Conservation (phyloP, 1,284 basidiomycete species). For the Ustilago curta region DNA sequence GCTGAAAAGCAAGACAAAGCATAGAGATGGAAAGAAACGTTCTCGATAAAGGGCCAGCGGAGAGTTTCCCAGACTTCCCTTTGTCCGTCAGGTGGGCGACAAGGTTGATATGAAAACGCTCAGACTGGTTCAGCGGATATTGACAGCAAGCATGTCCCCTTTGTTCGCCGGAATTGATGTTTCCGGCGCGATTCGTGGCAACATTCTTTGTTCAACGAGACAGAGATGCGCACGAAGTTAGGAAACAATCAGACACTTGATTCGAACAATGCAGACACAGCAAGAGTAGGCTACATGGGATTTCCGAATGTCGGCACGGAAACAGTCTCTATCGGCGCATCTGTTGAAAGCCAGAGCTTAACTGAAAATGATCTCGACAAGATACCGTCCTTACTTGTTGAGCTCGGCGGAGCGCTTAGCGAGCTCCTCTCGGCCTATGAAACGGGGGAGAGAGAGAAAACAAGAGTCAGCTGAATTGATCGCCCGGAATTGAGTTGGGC, state of each 20-base stretch:
- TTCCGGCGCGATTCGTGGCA: not conserved
- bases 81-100: constrained; percentile 1
- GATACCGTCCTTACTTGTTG: constrained; percentile 35
- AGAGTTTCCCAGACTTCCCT: not conserved
- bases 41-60: not conserved
- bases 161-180: constrained; percentile 10
- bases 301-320: not conserved
- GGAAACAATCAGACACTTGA: not conserved
- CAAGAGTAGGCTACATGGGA: constrained; percentile 22
- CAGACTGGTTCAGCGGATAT: not conserved
- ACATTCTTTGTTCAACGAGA: not conserved
- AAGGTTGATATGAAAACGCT: not conserved
- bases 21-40: not conserved
- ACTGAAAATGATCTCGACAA: not conserved
- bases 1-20: too few relatives aligned
- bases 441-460: not conserved
- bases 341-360: not conserved
- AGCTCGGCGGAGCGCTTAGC: constrained; percentile 59
- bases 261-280: constrained; percentile 8
- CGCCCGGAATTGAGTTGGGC: not conserved
- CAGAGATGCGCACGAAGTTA: not conserved
- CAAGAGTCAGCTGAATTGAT: not conserved
- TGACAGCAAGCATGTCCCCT: not conserved
- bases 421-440: constrained; percentile 46
- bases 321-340: not conserved